phyloP scores from a whole-genome alignment of 169 alveolate genomes.

The Eimeria brunetti region DNA sequence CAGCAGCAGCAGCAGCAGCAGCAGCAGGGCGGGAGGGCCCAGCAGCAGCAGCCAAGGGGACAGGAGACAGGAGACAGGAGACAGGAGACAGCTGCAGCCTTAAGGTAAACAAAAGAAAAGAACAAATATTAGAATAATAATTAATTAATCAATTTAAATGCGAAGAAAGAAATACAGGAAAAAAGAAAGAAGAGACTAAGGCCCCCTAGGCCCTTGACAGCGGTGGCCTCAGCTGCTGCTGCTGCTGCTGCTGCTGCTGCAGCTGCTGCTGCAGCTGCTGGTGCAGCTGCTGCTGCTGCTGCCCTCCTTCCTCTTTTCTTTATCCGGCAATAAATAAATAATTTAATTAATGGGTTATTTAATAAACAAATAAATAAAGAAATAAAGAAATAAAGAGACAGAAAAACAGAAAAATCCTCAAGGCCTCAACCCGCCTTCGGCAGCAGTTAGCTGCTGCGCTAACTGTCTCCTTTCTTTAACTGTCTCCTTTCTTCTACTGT shows the following conservation, averaged over 20 bases:
- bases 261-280: neutral
- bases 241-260: constrained; percentile 18
- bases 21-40: neutral
- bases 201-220: neutral
- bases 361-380: neutral
- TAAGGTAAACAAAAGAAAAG: neutral
- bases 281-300: neutral
- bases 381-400: neutral
- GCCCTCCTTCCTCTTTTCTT: neutral
- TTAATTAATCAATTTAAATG: neutral
- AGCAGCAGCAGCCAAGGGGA: neutral
- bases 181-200: neutral
- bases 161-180: neutral
- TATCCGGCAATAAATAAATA: too few species aligned
- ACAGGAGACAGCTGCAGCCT: neutral
- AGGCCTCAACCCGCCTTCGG: too few species aligned
- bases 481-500: neutral
- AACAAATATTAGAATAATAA: neutral
- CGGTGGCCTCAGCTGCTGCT: constrained; percentile 10
- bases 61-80: constrained; percentile 3
- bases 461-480: neutral
- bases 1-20: too few species aligned
- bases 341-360: neutral
- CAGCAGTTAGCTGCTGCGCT: neutral
- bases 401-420: neutral